Conservation (phyloP, 345 rosid species). For the Triadica sebifera region DNA sequence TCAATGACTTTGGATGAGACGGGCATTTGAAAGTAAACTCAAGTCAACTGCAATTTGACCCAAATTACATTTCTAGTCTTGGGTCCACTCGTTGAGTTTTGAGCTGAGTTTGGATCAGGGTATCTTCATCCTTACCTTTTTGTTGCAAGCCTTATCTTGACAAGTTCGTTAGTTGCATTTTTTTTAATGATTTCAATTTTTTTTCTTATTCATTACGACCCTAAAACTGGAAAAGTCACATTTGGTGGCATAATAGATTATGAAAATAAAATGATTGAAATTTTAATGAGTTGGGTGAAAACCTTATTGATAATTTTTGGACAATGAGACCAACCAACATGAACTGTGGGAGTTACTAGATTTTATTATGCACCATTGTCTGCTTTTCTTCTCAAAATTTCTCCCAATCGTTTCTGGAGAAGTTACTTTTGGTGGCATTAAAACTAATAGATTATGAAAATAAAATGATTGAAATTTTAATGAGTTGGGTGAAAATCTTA, state of each 20-base stretch:
- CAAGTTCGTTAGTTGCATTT: neutral
- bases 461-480: neutral
- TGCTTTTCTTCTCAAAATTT: too few relatives aligned
- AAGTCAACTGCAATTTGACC: neutral
- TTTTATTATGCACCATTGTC: too few relatives aligned
- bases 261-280: neutral
- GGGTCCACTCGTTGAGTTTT: neutral
- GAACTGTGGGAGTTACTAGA: too few relatives aligned
- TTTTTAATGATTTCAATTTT: neutral
- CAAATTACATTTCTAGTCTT: neutral
- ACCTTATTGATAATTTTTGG: neutral
- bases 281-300: neutral
- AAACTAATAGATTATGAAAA: neutral
- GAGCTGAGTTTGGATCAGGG: neutral
- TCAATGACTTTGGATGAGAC: neutral
- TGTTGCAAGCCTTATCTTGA: neutral
- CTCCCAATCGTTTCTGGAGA: neutral
- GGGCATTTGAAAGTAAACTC: neutral
- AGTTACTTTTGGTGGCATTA: neutral
- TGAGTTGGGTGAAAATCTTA: neutral
- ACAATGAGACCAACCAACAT: neutral
- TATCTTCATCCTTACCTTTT: neutral
- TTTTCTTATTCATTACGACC: neutral
- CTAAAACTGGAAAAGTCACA: neutral
- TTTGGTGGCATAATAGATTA: neutral